Percentiles rank a stretch among this genome's conserved stretches.
Conservation (phyloP, 768 basidiomycete genomes). For the Pulveroboletus ravenelii region DNA sequence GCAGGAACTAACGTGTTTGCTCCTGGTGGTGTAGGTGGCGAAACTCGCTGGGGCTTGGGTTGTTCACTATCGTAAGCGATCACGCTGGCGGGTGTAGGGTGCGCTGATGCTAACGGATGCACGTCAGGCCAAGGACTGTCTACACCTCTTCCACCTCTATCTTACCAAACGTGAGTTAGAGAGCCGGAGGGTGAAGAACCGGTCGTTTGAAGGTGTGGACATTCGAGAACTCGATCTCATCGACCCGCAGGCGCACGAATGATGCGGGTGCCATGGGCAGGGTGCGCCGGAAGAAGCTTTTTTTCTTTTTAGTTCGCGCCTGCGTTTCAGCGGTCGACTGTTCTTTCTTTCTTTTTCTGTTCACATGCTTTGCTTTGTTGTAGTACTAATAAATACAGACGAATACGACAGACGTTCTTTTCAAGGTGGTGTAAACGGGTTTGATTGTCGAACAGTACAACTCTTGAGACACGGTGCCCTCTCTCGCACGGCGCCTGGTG, state of each 20-base stretch:
- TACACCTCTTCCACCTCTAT: slow-evolving; percentile 64
- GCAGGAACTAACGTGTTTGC: background rate
- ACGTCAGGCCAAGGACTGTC: slow-evolving; percentile 59
- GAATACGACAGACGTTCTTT: background rate
- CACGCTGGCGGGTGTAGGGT: too few relatives aligned
- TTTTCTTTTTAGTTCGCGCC: background rate
- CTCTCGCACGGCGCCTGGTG: too few relatives aligned
- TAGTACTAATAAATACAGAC: background rate
- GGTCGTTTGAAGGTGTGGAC: slow-evolving; percentile 73
- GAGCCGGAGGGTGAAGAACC: slow-evolving; percentile 61
- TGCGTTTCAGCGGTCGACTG: background rate
- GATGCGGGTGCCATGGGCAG: background rate
- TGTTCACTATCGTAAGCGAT: slow-evolving; percentile 53
- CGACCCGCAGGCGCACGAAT: slow-evolving; percentile 22
- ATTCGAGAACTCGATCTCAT: slow-evolving; percentile 61
- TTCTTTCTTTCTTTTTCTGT: background rate
- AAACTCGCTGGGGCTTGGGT: slow-evolving; percentile 61
- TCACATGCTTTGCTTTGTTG: background rate
- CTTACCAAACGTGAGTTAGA: slow-evolving; percentile 69
- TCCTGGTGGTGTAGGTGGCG: slow-evolving; percentile 43
- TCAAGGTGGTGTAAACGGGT: too few relatives aligned
- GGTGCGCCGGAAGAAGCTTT: background rate
- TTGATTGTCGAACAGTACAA: too few relatives aligned
- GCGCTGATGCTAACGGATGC: background rate
- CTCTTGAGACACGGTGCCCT: too few relatives aligned